Conservation (phyloP, 192 early-diverging fungal species). For the Glomus cerebriforme region DNA sequence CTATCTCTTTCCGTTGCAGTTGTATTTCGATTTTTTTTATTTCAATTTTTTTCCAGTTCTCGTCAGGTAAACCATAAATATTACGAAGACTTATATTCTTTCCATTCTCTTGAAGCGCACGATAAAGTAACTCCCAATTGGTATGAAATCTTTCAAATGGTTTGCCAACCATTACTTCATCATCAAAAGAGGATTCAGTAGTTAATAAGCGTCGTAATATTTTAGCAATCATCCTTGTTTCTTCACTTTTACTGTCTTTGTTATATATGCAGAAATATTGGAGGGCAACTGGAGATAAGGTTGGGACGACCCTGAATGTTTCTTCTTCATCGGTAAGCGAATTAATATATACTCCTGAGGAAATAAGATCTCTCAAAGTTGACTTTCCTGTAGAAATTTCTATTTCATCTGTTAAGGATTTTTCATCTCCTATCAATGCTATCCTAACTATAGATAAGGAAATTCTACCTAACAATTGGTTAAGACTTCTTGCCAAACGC, state of each 20-base stretch:
- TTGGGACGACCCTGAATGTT: neutral
- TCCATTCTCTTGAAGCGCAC: conserved; percentile 1
- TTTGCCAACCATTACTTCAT: neutral
- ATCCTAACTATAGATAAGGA: conserved; percentile 5
- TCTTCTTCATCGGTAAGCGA: neutral
- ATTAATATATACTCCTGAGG: neutral
- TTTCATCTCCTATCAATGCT: neutral
- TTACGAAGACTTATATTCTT: neutral
- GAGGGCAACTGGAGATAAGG: neutral
- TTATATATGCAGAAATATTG: conserved; percentile 6
- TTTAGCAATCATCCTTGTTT: neutral
- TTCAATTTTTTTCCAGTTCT: no score
- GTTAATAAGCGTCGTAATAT: conserved; percentile 5
- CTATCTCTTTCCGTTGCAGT: neutral
- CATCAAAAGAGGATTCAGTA: conserved; percentile 1
- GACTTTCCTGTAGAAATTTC: neutral
- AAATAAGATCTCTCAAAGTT: conserved; percentile 1
- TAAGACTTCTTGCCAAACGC: neutral
- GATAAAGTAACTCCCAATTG: conserved; percentile 9
- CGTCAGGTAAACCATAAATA: conserved; percentile 3
- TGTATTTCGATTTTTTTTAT: neutral
- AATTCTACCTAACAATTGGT: neutral
- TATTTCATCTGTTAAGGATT: neutral
- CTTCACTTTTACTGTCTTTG: neutral
- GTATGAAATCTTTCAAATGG: neutral